Evolutionary conservation across 1,284 basidiomycete species (phyloP), one percentile per base, ranked within the genome.

Genomic region (Grifola frondosa): DNA sequence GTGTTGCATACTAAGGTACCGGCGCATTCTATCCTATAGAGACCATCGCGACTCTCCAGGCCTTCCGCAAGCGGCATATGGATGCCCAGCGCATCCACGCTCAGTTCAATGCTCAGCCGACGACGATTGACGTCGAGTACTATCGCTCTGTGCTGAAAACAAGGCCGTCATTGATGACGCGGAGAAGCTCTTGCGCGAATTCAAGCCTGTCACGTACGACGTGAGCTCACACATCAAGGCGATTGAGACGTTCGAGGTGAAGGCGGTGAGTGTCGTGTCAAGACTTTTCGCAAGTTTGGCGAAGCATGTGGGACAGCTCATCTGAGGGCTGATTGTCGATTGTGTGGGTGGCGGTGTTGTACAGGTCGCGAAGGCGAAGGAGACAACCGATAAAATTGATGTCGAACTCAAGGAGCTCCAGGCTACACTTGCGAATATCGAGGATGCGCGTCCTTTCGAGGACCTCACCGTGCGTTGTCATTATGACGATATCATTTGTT

Each of bases 151-250:
- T 93, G 24, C 74, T 99, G 56, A 94, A 81, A 98, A 99, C 77
- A 85, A 90, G 68, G 84, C 84, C 40, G 81, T 98, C 54, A 85
- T 98, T 48, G 85, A 90, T 58, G 89, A 97, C 67, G 91, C 91
- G 10, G 93, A 98, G 76, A 97, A 94, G 75, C 71, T 89, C 49
- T 68, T 97, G 59, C 81, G 77, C 52, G 82, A 84, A 30, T 99
- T 97, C 80, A 97, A 97, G 77, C 92, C 97, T 23, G 86, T 93
- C 47, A 88, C 90, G n/a, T 98, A 98, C 72, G 96, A 99, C 65
- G 90, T 96, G 48, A 73, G 69, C 62, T 79, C 91, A 52, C 92
- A 97, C 69, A 67, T 97, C 68, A 97, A 94, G 73, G 93, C 93
- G 39, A 97, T 99, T 58, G 93, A 97, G 66, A 87, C 92, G 42